phyloP scores from a whole-genome alignment of 2,329 filamentous ascomycete genomes.

The Diaporthe ilicicola region DNA sequence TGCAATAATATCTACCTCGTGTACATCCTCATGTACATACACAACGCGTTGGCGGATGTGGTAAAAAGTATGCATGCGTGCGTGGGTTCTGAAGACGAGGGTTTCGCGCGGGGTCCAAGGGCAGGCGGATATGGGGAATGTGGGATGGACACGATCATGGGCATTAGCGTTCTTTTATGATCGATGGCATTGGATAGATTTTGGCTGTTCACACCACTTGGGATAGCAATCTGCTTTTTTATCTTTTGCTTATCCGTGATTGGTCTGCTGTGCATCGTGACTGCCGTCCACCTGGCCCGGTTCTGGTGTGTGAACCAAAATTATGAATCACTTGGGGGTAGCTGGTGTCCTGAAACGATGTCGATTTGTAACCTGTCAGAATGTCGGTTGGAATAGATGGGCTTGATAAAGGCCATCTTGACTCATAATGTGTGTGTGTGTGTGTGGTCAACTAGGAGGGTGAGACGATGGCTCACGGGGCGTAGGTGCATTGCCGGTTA shows the following conservation, averaged over 20 bases:
- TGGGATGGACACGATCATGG: not conserved
- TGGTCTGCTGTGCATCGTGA: not conserved
- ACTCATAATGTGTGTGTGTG: not conserved
- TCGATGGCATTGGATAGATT: constrained; percentile 1
- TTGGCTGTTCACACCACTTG: not conserved
- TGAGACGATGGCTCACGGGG: not conserved
- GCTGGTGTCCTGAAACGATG: no score
- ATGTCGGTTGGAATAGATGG: no score
- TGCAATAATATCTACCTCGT: not conserved
- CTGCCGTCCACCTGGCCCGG: no score
- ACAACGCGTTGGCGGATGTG: not conserved
- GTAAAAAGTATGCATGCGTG: not conserved
- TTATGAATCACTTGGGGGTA: not conserved
- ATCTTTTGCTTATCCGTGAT: not conserved
- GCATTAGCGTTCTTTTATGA: not conserved
- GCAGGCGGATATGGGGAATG: not conserved
- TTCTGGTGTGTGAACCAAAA: not conserved
- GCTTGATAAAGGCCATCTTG: not conserved
- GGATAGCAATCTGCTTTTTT: not conserved
- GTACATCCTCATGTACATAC: not conserved
- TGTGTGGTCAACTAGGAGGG: not conserved
- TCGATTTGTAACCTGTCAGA: not conserved
- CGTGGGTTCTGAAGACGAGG: not conserved
- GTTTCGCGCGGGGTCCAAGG: not conserved
- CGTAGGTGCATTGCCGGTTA: not conserved